A percentile compares a stretch with the other conserved stretches of the same genome.
Evolutionary conservation across 768 basidiomycete genomes (phyloP).

Genomic region (Boletus vinaceobasis): DNA sequence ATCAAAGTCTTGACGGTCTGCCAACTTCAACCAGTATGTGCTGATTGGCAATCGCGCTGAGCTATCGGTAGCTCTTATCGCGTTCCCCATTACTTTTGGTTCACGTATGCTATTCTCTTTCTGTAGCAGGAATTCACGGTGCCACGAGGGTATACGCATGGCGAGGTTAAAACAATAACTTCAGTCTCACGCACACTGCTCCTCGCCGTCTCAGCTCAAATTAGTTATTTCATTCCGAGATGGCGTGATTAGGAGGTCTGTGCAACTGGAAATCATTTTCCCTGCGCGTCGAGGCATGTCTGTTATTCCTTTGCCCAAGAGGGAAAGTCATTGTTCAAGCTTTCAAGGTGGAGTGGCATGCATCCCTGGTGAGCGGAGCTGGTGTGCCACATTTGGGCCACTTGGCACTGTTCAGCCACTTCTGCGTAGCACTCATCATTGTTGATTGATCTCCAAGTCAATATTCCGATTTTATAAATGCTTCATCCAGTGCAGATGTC

Average conservation of each 20-base stretch:
- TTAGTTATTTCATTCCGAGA: background rate
- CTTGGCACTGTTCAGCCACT: background rate
- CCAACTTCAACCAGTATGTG: background rate
- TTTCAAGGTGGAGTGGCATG: background rate
- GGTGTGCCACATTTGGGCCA: background rate
- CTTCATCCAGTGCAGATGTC: slow-evolving; percentile 6
- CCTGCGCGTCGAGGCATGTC: background rate
- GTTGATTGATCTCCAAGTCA: background rate
- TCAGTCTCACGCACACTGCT: background rate
- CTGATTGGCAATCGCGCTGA: background rate
- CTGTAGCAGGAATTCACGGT: background rate
- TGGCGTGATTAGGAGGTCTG: background rate
- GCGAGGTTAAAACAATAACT: background rate
- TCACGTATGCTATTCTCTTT: background rate
- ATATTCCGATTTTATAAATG: background rate
- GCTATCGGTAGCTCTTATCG: background rate
- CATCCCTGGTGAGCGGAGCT: too few species aligned
- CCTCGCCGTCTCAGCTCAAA: background rate
- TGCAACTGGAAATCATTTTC: background rate
- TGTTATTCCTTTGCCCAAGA: background rate
- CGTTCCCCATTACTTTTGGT: background rate
- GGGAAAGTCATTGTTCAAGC: background rate
- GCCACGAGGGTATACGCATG: background rate
- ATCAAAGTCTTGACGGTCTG: background rate
- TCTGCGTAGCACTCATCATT: too few species aligned